Percentiles rank a stretch among this genome's conserved stretches.
phyloP scores from a whole-genome alignment of 352 stramenopile genomes.

The Thraustochytrium striatum region DNA sequence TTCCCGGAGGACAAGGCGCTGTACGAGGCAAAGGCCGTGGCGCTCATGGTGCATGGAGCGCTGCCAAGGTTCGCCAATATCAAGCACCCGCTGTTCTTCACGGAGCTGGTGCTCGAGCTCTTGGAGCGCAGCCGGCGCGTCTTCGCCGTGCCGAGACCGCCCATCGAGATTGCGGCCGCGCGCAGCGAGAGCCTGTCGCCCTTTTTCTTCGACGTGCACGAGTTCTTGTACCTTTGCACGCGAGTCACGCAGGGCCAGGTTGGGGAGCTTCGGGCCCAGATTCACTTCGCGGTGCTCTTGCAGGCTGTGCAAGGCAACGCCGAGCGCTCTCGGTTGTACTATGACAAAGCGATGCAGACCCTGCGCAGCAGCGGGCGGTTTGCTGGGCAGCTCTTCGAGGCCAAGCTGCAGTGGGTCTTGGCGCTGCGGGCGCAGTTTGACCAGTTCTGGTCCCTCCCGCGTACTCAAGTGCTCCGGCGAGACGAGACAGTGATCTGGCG shows the following conservation, averaged over 20 bases:
- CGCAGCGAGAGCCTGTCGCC: no score
- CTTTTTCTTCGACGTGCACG: not conserved
- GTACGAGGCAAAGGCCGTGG: constrained; percentile 1
- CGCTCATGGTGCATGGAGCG: not conserved
- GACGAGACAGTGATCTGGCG: not conserved
- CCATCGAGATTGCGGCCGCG: not conserved
- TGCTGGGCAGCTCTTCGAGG: not conserved
- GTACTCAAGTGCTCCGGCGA: not conserved
- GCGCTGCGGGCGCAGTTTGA: not conserved
- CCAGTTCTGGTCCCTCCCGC: not conserved
- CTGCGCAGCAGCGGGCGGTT: not conserved
- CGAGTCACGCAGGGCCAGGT: not conserved
- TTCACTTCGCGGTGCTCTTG: not conserved
- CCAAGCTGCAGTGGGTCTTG: not conserved
- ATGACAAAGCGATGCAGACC: not conserved
- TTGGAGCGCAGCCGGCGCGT: not conserved
- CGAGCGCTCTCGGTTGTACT: not conserved
- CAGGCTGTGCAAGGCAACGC: not conserved
- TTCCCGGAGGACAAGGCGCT: not conserved
- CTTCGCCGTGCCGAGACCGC: not conserved
- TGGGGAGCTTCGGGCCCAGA: not conserved
- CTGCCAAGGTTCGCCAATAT: not conserved
- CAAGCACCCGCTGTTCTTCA: constrained; percentile 5
- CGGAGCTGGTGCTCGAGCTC: not conserved
- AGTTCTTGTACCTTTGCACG: constrained; percentile 4